Evolutionary conservation across 228 moss, liverwort and hornwort species (phyloP), one percentile per base, ranked within the genome.

Genomic region (Sphagnum fallax): DNA sequence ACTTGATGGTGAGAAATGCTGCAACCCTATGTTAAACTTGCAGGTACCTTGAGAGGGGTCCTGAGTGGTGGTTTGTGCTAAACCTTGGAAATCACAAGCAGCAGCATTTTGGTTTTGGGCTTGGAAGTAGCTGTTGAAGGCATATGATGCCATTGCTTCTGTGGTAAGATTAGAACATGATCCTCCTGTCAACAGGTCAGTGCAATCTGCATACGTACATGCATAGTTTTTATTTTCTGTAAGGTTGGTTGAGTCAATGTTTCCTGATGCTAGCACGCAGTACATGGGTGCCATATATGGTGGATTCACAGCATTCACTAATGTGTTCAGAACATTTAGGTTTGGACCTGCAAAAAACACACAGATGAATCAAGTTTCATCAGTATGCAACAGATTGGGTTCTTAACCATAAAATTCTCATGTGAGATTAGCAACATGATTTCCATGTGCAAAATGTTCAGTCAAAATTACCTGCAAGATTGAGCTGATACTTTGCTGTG

Each of bases 61-160:
- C 0, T 16, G 72, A 5, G 76, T 53, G 5, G 77, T 77, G 47
- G 79, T 10, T 5, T 67, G 75, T 14, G 82, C 85, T 53, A 82
- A 48, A 49, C 79, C 79, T 0, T 82, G 74, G 48, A 86, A 86
- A 60, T 77, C 70, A 60, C 85, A 86, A 12, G 85, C 72, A 16
- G 57, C 64, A 9, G 62, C 11, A 48, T 70, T 66, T 59, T 86
- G 82, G 47, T 79, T 75, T 49, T 86, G 76, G 57, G 79, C 79
- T 62, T 86, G 85, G 66, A 66, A 86, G 72, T 86, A 86, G 62
- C 76, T 77, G 68, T 86, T 86, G 75, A 82, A 86, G 14, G 85
- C 79, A 16, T 79, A 86, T 1, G 85, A 86, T 48, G 82, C 77
- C 48, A 67, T 80, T 0, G 69, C 53, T 4, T 13, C 63, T 49